phyloP scores from a whole-genome alignment of 306 rosid species.

The Castanea mollissima region DNA sequence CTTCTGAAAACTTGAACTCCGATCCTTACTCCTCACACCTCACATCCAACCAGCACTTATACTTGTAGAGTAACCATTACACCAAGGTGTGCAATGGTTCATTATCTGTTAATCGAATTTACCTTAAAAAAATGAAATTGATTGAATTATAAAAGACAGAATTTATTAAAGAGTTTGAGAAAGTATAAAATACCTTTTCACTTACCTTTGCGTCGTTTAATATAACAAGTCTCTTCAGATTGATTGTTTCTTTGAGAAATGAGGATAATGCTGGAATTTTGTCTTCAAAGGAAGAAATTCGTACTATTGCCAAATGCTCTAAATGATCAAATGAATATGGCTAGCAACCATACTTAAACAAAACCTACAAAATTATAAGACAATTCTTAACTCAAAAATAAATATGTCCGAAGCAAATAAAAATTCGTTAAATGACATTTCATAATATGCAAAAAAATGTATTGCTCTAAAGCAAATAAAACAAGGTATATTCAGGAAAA shows the following conservation, averaged over 20 bases:
- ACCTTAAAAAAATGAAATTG: not conserved
- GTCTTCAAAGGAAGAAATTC: not conserved
- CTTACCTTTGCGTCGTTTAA: not conserved
- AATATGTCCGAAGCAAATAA: not conserved
- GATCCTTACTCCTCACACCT: accelerated
- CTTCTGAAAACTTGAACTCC: accelerated
- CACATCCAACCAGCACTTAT: too few species aligned
- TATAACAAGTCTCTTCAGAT: not conserved
- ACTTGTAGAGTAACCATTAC: accelerated
- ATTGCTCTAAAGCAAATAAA: not conserved
- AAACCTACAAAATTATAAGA: not conserved
- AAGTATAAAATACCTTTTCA: not conserved
- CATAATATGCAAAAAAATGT: not conserved
- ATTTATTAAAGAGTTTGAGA: not conserved
- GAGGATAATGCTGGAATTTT: not conserved
- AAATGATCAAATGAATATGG: not conserved
- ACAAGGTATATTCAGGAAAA: too few species aligned
- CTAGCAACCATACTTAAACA: not conserved
- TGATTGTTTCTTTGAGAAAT: not conserved
- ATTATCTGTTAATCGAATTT: too few species aligned
- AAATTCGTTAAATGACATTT: not conserved
- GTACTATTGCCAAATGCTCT: not conserved
- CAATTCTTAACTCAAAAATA: not conserved
- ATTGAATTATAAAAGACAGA: not conserved
- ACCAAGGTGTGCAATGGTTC: accelerated